A percentile compares a stretch with the other conserved stretches of the same genome.
Evolutionary conservation across 1,284 basidiomycete genomes (phyloP).

Genomic region (Wallemia hederae): DNA sequence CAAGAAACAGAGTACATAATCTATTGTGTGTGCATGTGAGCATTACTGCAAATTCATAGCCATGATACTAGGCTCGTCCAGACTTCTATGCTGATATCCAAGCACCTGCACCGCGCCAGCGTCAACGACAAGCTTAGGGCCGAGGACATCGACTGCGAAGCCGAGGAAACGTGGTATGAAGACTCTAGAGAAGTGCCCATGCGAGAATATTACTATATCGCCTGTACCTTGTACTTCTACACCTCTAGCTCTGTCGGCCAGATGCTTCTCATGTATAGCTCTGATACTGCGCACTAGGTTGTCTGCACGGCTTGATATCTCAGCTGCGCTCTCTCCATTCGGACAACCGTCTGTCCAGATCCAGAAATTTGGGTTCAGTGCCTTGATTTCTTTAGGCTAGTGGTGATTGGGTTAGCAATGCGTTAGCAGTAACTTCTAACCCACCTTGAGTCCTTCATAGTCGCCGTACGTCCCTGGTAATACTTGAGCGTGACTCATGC

Average conservation of each 20-base stretch:
- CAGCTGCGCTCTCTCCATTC: slow-evolving; percentile 5
- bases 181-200: slow-evolving; percentile 46
- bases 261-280: slow-evolving; percentile 19
- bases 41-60: slow-evolving; percentile 29
- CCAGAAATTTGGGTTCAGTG: neutral
- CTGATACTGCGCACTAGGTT: slow-evolving; percentile 39
- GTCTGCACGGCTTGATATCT: slow-evolving; percentile 22
- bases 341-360: slow-evolving; percentile 3
- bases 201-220: neutral
- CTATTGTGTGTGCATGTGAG: neutral
- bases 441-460: slow-evolving; percentile 29
- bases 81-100: slow-evolving; percentile 39
- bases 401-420: neutral
- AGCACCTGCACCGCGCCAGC: slow-evolving; percentile 42
- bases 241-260: slow-evolving; percentile 1
- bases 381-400: neutral
- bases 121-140: slow-evolving; percentile 47
- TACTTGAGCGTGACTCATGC: too few relatives aligned
- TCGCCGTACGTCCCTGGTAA: slow-evolving; percentile 33
- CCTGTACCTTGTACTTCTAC: neutral
- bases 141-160: slow-evolving; percentile 20
- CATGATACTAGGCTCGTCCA: slow-evolving; percentile 44
- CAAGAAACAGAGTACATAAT: neutral
- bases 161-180: slow-evolving; percentile 53
- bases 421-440: neutral